Percentiles rank a stretch among this genome's conserved stretches.
phyloP scores from a whole-genome alignment of 208 protist genomes.

The Spongospora subterranea region DNA sequence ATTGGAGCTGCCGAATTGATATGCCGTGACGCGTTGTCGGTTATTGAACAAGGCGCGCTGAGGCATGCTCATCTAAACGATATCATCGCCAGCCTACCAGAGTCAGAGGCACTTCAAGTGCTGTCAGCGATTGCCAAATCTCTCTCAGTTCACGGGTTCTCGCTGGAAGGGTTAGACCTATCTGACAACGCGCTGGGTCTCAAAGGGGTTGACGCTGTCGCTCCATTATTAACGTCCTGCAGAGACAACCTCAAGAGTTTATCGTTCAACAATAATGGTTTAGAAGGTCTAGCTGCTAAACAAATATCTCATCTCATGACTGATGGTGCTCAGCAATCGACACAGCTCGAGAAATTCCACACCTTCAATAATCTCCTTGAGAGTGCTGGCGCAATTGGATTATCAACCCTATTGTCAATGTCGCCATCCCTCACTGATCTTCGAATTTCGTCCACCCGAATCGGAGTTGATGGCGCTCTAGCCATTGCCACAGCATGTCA shows the following conservation, averaged over 20 bases:
- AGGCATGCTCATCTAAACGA: slow-evolving; percentile 23
- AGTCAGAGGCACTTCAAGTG: background rate
- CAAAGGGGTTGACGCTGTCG: slow-evolving; percentile 38
- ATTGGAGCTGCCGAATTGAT: background rate
- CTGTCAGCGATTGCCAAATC: background rate
- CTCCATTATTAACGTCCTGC: background rate
- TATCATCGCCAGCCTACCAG: slow-evolving; percentile 3
- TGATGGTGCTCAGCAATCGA: background rate
- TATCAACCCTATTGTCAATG: background rate
- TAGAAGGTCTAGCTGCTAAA: background rate
- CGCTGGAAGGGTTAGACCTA: background rate
- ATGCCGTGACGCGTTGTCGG: background rate
- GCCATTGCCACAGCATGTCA: background rate
- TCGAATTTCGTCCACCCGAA: slow-evolving; percentile 27
- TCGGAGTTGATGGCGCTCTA: background rate
- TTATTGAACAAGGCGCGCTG: background rate
- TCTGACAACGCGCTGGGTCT: slow-evolving; percentile 37
- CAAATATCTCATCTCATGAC: slow-evolving; percentile 40
- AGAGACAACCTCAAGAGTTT: background rate
- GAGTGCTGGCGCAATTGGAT: background rate
- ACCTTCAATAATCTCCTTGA: slow-evolving; percentile 52
- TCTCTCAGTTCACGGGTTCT: background rate
- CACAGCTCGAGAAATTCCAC: background rate
- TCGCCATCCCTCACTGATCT: slow-evolving; percentile 22
- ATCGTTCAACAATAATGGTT: slow-evolving; percentile 49